Base-by-base conservation (phyloP, 352 stramenopile genomes). In the Globisporangium cystogenes region DNA sequence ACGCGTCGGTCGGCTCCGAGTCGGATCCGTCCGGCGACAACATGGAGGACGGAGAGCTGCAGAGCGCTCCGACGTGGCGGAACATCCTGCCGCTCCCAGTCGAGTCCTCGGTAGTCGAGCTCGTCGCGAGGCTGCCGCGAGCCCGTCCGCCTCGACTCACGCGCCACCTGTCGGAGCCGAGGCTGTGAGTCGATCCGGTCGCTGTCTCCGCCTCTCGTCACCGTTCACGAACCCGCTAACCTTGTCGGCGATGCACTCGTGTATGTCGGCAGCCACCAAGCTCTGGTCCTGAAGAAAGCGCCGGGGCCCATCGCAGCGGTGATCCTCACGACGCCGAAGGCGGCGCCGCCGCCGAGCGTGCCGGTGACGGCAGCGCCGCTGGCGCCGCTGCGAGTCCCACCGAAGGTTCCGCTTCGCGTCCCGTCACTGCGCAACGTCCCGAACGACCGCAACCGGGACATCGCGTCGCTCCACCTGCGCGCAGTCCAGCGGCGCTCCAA, bases 1-100 rank as follows among this genome's bases (percentile, higher is more conserved):
- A 80, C 31, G 70, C 48, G 26, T 89, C 77, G 0, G 58, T 63
- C 5, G 76, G 81, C 29, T 88, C 78, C 6, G 78, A 92, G 47
- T 90, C 81, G 0, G 80, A 92, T 50, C 78, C 76, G 18, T 91
- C 78, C 1, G 74, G 70, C 1, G 76, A 90, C 55, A 79, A 86
- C 59, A 84, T 79, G 59, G 81, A 87, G 41, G 60, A 76, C 41
- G 64, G 75, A n/a, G 70, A 76, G 36, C 63, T 82, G 7, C 56
- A 66, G 15, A 65, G 63, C 31, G 48, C 48, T 20, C 6, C 44
- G 3, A 45, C 48, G 3, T 60, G 54, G 54, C 45, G 26, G n/a
- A 49, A 16, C 23, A 51, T 60, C 20, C 24, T 50, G 41, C 18
- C 41, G 5, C 46, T 27, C 7, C n/a, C 26, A 1, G 36, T 12